Percentiles rank a stretch among this genome's conserved stretches.
Conservation (phyloP, 495 filamentous ascomycete genomes). For the Clohesyomyces aquaticus region DNA sequence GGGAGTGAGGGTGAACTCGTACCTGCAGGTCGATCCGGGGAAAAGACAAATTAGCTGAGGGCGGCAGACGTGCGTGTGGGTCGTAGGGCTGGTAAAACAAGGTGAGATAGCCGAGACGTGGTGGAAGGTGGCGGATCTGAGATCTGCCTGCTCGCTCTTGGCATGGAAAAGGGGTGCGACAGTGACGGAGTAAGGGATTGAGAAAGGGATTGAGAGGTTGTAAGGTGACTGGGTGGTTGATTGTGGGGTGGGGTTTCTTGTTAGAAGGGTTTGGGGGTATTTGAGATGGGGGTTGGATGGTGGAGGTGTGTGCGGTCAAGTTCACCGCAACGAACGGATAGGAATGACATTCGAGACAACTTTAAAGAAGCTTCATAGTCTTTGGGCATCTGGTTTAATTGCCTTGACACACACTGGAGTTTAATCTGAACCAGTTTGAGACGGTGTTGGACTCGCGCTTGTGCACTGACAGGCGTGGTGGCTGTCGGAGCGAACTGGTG, state of each 20-base stretch:
- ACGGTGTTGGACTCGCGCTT: not conserved
- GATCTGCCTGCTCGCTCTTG: no score
- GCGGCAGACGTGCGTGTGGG: not conserved
- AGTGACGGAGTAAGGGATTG: no score
- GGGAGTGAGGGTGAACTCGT: conserved; percentile 13
- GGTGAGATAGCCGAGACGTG: conserved; percentile 6
- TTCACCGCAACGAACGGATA: no score
- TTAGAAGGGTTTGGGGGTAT: no score
- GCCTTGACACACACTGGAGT: not conserved
- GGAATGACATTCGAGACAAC: no score
- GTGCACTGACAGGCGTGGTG: not conserved
- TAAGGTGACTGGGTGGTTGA: no score
- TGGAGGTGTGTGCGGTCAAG: no score
- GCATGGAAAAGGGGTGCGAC: not conserved
- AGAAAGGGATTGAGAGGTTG: no score
- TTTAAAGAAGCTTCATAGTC: no score
- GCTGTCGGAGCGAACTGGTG: not conserved
- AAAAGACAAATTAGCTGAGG: not conserved
- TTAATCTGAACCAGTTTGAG: not conserved
- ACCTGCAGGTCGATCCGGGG: conserved; percentile 29
- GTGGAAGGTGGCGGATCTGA: not conserved
- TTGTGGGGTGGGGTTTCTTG: no score
- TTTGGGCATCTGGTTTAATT: not conserved
- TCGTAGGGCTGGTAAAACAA: not conserved
- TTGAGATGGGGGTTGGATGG: no score